A percentile compares a stretch with the other conserved stretches of the same genome.
These are phyloP conservation scores for Russula sp. DNA, from an alignment of 768 basidiomycete genomes.

Conservation along the genomic window DNA sequence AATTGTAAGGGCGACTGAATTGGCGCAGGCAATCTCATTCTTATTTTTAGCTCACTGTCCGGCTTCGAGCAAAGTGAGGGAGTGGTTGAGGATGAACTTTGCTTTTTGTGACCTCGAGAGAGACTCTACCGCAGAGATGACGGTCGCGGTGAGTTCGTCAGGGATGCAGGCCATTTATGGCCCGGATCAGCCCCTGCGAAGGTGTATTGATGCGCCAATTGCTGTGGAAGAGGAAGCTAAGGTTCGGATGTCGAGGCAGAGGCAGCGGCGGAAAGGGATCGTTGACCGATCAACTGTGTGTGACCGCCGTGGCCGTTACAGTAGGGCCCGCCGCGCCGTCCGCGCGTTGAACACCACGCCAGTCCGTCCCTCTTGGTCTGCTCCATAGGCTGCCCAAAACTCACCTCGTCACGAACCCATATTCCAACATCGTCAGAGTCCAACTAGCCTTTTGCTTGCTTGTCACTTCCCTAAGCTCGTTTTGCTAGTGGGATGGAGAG, in stretches of 20 bases:
- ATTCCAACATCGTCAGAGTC: no score
- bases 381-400: no score
- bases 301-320: no score
- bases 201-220: not conserved
- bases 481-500: no score
- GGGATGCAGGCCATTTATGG: conserved; percentile 4
- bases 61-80: conserved; percentile 30
- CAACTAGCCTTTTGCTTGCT: no score
- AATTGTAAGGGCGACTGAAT: not conserved
- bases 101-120: conserved; percentile 29
- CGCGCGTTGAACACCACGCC: no score
- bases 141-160: conserved; percentile 32
- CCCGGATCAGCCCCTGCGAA: not conserved
- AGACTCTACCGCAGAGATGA: conserved; percentile 29
- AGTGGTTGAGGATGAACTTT: conserved; percentile 30
- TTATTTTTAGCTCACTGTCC: conserved; percentile 27
- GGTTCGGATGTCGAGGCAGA: not conserved
- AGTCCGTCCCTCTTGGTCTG: no score
- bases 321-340: no score
- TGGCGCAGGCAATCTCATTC: not conserved
- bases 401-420: no score
- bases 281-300: no score
- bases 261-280: no score
- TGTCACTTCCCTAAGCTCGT: no score
- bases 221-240: not conserved